Evolutionary conservation across 2,329 filamentous ascomycete genomes (phyloP).

Genomic region (Fusarium sp.): DNA sequence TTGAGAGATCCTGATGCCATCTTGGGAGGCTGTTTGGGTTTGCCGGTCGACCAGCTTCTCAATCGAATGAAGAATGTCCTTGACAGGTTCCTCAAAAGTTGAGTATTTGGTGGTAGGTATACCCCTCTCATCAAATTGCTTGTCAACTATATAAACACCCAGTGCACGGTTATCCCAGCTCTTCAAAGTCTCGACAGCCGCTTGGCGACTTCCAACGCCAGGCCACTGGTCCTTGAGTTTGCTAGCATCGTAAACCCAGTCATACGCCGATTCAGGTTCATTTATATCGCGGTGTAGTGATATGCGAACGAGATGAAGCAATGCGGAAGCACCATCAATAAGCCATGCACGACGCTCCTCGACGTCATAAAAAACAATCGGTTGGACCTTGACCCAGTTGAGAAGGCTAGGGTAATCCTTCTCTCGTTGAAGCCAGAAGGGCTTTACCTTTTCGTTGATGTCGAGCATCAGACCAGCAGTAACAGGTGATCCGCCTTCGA

Average conservation of each 20-base stretch:
- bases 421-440: constrained; percentile 19
- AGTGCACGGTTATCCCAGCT: constrained; percentile 9
- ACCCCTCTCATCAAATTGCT: not conserved
- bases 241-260: constrained; percentile 15
- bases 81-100: not conserved
- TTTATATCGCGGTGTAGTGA: constrained; percentile 5
- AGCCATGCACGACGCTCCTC: constrained; percentile 14
- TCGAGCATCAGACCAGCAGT: constrained; percentile 3
- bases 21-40: not conserved
- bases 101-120: not conserved
- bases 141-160: not conserved
- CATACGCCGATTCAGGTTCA: constrained; percentile 19
- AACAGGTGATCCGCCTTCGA: constrained; percentile 7
- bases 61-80: not conserved
- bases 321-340: constrained; percentile 18
- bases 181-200: constrained; percentile 9
- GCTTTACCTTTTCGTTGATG: constrained; percentile 15
- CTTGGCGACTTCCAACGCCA: not conserved
- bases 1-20: constrained; percentile 9
- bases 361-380: constrained; percentile 13
- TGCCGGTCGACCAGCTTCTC: constrained; percentile 11
- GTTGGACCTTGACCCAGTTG: constrained; percentile 14
- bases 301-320: constrained; percentile 24
- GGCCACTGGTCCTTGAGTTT: constrained; percentile 8
- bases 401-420: constrained; percentile 20